Base-by-base conservation (phyloP, 139 green algal genomes). In the Chlamydomonas incerta region DNA sequence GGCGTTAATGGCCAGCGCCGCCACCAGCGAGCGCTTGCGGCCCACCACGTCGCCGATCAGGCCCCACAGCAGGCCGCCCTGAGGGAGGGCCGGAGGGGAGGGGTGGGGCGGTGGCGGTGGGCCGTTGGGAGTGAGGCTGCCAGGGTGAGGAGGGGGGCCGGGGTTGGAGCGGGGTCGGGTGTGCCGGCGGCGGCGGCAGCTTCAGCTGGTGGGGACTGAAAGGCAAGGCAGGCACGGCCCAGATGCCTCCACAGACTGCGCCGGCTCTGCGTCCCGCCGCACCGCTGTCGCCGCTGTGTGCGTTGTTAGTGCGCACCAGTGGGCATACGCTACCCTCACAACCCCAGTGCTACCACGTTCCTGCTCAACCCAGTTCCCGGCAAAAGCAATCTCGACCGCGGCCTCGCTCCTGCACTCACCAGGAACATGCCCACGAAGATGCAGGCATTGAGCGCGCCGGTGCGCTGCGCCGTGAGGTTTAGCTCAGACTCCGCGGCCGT, bases 401-500 rank as follows among this genome's bases (percentile, higher is more conserved):
- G n/a, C n/a, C n/a, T 11, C 52, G 13, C 52, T 11, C 52, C 52
- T 11, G 52, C 55, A 35, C 76, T 47, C 46, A 83, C 77, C 35
- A 91, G 58, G 62, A 89, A 69, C 88, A 89, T 87, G 57, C 88
- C 88, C 29, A 90, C 3, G 60, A 93, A 91, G 31, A 93, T 88
- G 73, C 73, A 90, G 20, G 80, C 76, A 26, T 83, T 90, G 37
- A 93, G 80, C 5, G 86, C 85, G 35, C 79, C 86, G 34, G 71
- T 41, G 29, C 81, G 70, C 37, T 88, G 80, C 1, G 69, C 33
- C 63, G 70, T 75, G 72, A 80, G 63, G 31, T 88, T 41, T n/a
- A 88, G 74, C 55, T 88, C 81, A 5, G 79, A 47, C 68, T 91
- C 83, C 62, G 90, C 90, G 28, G 82, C 88, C 23, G 90, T 84